Base-by-base conservation (phyloP, 83 land plant species). In the Picea abies region DNA sequence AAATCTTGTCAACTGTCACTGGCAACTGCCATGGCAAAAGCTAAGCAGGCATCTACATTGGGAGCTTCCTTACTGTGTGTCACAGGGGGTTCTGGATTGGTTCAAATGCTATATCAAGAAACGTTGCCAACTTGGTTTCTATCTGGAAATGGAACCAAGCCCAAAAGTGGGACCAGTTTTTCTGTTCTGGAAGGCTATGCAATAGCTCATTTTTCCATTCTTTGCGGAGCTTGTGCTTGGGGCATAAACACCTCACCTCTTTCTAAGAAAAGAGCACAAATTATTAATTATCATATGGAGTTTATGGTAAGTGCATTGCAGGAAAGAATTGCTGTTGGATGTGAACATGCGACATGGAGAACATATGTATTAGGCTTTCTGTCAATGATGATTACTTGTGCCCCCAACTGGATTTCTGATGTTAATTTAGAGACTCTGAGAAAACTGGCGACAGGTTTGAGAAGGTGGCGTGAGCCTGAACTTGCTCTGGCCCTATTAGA, bases 401-500 rank as follows among this genome's bases (percentile, higher is more conserved):
- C 90, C 17, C 93, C 94, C 8, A 78, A 79, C 58, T 95, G 97
- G 97, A 86, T 95, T 20, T 32, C 64, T 17, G 89, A 93, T 35
- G 89, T 91, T 76, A 87, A 93, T 60, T 79, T 68, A 1, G 93
- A 91, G 47, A 88, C 90, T 1, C 75, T 95, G 77, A 63, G 66
- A 83, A 91, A 79, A 81, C 56, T 95, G 79, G 94, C 95, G 6
- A 83, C 60, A 61, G 94, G 94, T 19, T 71, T 95, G 71, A 92
- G 91, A 81, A 88, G 87, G 44, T 95, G 97, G 96, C 89, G 91
- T 82, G 96, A 95, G 63, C 87, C 84, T 71, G 91, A 93, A 39
- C 89, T 95, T 32, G 97, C 96, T n/a, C 76, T 91, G 29, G 84
- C 95, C 5, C 84, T 95, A 20, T 85, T 95, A 23, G 97, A 95